Base-by-base conservation (phyloP, 2,329 filamentous ascomycete species). In the Colletotrichum sansevieriae region DNA sequence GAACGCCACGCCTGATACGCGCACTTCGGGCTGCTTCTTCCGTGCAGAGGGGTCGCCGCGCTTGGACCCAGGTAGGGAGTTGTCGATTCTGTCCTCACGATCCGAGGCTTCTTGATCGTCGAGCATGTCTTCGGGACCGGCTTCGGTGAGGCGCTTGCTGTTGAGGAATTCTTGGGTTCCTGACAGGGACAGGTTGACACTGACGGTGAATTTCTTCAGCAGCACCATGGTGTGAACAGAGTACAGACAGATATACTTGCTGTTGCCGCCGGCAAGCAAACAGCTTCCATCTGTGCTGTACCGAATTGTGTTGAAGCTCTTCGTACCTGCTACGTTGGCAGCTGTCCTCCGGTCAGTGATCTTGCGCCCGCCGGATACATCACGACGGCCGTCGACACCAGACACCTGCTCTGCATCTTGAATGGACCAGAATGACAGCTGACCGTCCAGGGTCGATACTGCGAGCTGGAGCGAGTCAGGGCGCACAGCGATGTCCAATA, bases 201-300 rank as follows among this genome's bases (percentile, higher is more conserved):
- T 97, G 75, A 98, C 95, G 2, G 95, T 98, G 77, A 92, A 99
- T 77, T 98, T 98, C 79, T 97, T 97, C 64, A 98, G 84, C 11
- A 99, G 83, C 0, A 96, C 94, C 78, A 96, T 94, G 0, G 95
- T 97, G 66, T 90, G 90, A 37, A 97, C 93, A n/a, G 97, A 95
- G 81, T 99, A 99, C 66, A 99, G 81, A 77, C 96, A 98, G 60
- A 99, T 98, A 79, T 97, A 98, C 82, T 99, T 99, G 90, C 94
- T 98, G 84, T 96, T 97, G 37, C 96, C 96, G 55, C 90, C 95
- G 1, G 95, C 96, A 46, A 99, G 84, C 11, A 99, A 85, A 74
- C 96, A 98, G 71, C 90, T 92, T 12, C 96, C 96, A 76, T 99
- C 96, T 1, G 93, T 92, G 77, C 94, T 97, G 82, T 98, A 99